Evolutionary conservation across 73 alveolate genomes (phyloP).

Genomic region (Tetrahymena borealis): DNA sequence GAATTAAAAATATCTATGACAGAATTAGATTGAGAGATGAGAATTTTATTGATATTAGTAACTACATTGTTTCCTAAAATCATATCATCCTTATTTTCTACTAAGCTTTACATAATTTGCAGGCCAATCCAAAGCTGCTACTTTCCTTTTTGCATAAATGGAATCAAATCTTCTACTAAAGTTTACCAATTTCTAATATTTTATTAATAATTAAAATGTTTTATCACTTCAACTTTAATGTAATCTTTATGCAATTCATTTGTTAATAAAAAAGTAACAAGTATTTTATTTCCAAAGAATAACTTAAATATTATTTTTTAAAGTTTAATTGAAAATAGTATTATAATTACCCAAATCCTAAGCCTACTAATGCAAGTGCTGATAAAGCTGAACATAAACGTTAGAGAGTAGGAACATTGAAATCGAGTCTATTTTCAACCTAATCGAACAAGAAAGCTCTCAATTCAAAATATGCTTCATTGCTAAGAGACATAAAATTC

Average conservation of each 20-base stretch:
- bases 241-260: no score
- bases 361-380: not conserved
- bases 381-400: not conserved
- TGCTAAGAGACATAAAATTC: not conserved
- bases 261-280: no score
- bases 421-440: not conserved
- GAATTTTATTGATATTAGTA: not conserved
- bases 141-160: not conserved
- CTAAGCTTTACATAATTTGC: not conserved
- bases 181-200: not conserved
- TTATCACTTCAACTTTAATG: no score
- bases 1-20: not conserved
- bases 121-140: not conserved
- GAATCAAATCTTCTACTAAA: not conserved
- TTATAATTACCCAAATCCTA: not conserved
- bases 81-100: not conserved
- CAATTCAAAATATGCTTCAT: not conserved
- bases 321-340: no score
- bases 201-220: not conserved
- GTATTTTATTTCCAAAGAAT: no score
- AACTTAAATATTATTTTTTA: no score
- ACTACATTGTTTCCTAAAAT: not conserved
- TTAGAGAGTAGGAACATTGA: not conserved
- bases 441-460: not conserved
- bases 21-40: not conserved